Evolutionary conservation across 2,329 filamentous ascomycete species (phyloP).

Genomic region (Ophiostoma ips): DNA sequence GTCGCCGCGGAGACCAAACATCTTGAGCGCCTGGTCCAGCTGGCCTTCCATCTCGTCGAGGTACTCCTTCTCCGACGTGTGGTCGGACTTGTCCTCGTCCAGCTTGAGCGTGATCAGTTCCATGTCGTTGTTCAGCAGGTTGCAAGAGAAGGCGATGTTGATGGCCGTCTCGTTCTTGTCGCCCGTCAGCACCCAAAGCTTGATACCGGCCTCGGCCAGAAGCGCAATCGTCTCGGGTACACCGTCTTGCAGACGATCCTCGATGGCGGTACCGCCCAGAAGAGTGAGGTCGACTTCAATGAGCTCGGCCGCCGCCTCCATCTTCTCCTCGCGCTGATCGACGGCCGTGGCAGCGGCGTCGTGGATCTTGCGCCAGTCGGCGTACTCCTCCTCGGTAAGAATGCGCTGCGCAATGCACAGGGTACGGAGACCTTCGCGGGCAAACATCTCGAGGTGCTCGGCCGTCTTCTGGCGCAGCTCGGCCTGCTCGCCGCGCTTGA

Average conservation of each 20-base stretch:
- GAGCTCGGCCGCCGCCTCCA: conserved; percentile 75
- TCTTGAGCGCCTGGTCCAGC: conserved; percentile 57
- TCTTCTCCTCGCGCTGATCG: conserved; percentile 76
- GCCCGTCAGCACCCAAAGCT: conserved; percentile 94
- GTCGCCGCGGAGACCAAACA: conserved; percentile 68
- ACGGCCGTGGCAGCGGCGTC: conserved; percentile 76
- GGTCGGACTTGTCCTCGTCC: conserved; percentile 51
- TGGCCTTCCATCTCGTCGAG: conserved; percentile 50
- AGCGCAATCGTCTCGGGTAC: conserved; percentile 92
- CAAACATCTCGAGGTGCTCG: conserved; percentile 93
- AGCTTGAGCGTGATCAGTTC: conserved; percentile 84
- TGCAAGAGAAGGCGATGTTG: conserved; percentile 99
- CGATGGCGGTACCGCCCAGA: conserved; percentile 88
- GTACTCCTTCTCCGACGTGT: conserved; percentile 32
- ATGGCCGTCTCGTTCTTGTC: conserved; percentile 99
- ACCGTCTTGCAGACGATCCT: conserved; percentile 91
- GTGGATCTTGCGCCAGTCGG: conserved; percentile 71
- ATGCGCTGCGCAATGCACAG: conserved; percentile 82
- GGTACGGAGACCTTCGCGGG: conserved; percentile 84
- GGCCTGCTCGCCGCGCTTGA: conserved; percentile 72
- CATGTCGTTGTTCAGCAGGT: conserved; percentile 94
- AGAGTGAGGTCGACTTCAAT: conserved; percentile 85
- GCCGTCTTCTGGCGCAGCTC: conserved; percentile 74
- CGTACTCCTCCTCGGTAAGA: conserved; percentile 70
- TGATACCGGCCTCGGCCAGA: conserved; percentile 86